phyloP scores from a whole-genome alignment of 805 yeast species.

The Candida vaughaniae region DNA sequence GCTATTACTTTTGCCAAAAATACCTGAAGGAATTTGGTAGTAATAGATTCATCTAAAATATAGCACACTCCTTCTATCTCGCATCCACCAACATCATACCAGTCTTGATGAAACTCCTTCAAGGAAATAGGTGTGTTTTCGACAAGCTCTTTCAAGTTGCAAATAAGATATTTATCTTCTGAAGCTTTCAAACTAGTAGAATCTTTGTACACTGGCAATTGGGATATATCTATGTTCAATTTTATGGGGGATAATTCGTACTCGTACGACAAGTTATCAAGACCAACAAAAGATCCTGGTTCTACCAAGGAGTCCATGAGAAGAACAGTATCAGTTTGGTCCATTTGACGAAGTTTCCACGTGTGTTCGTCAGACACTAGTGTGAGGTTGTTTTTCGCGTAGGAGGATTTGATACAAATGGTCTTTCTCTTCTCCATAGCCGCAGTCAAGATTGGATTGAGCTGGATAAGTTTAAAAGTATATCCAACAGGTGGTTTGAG shows the following conservation, averaged over 20 bases:
- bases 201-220: slow-evolving; percentile 3
- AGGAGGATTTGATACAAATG: slow-evolving; percentile 37
- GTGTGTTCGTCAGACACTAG: slow-evolving; percentile 60
- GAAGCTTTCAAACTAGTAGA: neutral
- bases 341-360: slow-evolving; percentile 69
- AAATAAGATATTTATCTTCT: neutral
- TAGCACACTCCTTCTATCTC: slow-evolving; percentile 46
- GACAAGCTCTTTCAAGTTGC: slow-evolving; percentile 10
- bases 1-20: slow-evolving; percentile 28
- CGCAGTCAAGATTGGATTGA: slow-evolving; percentile 48
- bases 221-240: neutral
- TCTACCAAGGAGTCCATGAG: slow-evolving; percentile 24
- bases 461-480: slow-evolving; percentile 50
- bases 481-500: slow-evolving; percentile 1
- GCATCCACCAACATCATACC: slow-evolving; percentile 59
- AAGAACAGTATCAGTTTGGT: slow-evolving; percentile 84
- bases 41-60: slow-evolving; percentile 22
- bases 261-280: slow-evolving; percentile 28
- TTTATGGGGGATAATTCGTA: slow-evolving; percentile 26
- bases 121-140: slow-evolving; percentile 54
- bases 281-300: slow-evolving; percentile 21
- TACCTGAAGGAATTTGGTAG: slow-evolving; percentile 26
- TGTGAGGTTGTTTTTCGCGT: slow-evolving; percentile 40
- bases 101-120: slow-evolving; percentile 48
- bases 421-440: slow-evolving; percentile 30